Conservation (phyloP, 371 early-diverging fungal species). For the Circinella minor region DNA sequence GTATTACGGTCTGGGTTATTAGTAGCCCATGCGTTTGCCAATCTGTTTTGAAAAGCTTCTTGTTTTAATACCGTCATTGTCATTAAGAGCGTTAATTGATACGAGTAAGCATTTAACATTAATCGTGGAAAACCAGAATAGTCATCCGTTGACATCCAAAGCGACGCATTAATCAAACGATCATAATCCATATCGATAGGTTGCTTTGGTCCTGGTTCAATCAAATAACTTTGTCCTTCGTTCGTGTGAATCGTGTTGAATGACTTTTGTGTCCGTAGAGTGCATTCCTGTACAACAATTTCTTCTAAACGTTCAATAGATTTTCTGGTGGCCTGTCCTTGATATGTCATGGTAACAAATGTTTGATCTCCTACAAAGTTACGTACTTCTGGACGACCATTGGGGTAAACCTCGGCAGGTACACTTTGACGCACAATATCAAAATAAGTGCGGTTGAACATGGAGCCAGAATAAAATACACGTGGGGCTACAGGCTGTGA, state of each 20-base stretch:
- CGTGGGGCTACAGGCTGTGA: constrained; percentile 12
- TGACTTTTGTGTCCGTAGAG: constrained; percentile 7
- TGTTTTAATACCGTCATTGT: neutral
- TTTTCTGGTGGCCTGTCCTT: neutral
- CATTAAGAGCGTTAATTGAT: constrained; percentile 6
- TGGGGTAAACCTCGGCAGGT: neutral
- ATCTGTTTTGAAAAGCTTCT: neutral
- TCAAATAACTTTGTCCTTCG: neutral
- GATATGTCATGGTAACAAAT: constrained; percentile 16
- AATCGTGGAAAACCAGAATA: neutral
- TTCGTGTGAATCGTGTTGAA: constrained; percentile 9
- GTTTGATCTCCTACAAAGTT: constrained; percentile 31
- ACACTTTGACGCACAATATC: constrained; percentile 21
- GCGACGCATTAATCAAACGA: constrained; percentile 3
- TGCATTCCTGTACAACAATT: constrained; percentile 12
- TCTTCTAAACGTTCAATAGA: neutral
- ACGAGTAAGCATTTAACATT: constrained; percentile 15
- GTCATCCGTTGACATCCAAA: neutral
- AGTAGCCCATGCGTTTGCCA: constrained; percentile 2
- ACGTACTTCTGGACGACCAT: constrained; percentile 21
- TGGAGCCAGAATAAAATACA: constrained; percentile 28
- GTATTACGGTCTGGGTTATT: constrained; percentile 3
- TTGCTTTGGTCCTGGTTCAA: neutral
- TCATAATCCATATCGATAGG: constrained; percentile 16
- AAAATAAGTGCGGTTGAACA: constrained; percentile 27